Conservation (phyloP, 139 green algal species). For the Klebsormidium nitens region DNA sequence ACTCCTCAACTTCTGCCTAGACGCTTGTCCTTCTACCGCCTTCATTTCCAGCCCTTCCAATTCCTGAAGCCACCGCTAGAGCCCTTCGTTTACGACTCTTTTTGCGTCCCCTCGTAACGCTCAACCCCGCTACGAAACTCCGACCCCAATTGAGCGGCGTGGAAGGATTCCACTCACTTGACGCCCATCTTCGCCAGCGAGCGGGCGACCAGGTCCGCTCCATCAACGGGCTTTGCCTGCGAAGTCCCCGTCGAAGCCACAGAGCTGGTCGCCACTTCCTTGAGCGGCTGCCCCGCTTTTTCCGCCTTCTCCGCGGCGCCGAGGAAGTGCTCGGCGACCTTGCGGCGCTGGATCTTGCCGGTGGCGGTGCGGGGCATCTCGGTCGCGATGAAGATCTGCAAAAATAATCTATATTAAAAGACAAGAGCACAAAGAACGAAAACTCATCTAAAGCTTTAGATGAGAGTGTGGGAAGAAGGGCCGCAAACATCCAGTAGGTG, state of each 20-base stretch:
- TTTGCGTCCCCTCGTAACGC: too few relatives aligned
- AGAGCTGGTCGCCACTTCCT: not conserved
- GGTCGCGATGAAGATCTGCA: slow-evolving; percentile 57
- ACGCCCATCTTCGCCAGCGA: slow-evolving; percentile 56
- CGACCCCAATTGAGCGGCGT: too few relatives aligned
- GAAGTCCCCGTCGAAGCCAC: not conserved
- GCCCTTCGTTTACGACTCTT: too few relatives aligned
- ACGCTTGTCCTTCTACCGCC: too few relatives aligned
- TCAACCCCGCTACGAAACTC: too few relatives aligned
- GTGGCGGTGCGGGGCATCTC: slow-evolving; percentile 72
- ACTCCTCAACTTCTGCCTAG: too few relatives aligned
- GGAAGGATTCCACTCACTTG: too few relatives aligned
- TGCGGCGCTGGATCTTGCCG: slow-evolving; percentile 78
- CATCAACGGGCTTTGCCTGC: not conserved
- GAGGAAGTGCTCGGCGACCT: slow-evolving; percentile 59
- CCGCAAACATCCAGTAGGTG: not conserved
- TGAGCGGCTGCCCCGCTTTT: too few relatives aligned
- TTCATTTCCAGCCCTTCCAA: too few relatives aligned
- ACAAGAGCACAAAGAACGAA: slow-evolving; percentile 18
- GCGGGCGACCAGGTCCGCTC: slow-evolving; percentile 12
- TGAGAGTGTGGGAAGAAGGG: not conserved
- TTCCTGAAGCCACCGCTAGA: too few relatives aligned
- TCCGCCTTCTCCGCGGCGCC: too few relatives aligned
- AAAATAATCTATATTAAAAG: not conserved
- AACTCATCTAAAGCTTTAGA: slow-evolving; percentile 34